These are phyloP conservation scores for Cladosporium sp. DNA, from an alignment of 2,329 filamentous ascomycete genomes.

Conservation along the genomic window DNA sequence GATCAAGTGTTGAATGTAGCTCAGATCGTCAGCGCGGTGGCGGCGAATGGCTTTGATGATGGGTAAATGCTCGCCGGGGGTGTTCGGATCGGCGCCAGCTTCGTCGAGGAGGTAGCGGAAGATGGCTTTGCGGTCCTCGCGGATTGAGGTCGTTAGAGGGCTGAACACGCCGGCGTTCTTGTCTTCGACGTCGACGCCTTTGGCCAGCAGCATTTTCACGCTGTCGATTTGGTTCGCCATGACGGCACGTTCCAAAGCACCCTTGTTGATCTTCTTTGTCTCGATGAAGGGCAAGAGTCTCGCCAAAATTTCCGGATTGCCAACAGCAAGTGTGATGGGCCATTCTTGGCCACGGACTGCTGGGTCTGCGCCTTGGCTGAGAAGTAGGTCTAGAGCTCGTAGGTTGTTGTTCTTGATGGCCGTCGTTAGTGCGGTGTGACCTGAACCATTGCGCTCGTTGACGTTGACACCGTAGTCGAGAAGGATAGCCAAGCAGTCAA, in stretches of 20 bases:
- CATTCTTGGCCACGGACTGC: conserved; percentile 62
- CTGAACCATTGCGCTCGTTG: conserved; percentile 55
- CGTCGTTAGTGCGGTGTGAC: conserved; percentile 59
- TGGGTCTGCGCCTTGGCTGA: conserved; percentile 57
- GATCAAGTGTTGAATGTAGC: conserved; percentile 60
- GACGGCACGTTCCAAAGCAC: conserved; percentile 64
- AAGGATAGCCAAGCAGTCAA: conserved; percentile 56
- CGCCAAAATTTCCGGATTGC: conserved; percentile 55
- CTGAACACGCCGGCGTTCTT: conserved; percentile 70
- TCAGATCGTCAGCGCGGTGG: conserved; percentile 51
- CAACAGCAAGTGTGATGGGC: conserved; percentile 66
- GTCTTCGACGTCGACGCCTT: conserved; percentile 64
- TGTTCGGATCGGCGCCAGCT: conserved; percentile 59
- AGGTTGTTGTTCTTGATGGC: conserved; percentile 57
- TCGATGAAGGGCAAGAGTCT: conserved; percentile 54
- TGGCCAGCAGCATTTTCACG: conserved; percentile 59
- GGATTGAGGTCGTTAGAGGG: conserved; percentile 61
- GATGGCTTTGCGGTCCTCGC: conserved; percentile 58
- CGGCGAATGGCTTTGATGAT: conserved; percentile 65
- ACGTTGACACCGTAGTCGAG: conserved; percentile 56
- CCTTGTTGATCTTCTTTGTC: conserved; percentile 59
- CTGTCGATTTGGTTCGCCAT: conserved; percentile 62
- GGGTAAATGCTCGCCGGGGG: conserved; percentile 65
- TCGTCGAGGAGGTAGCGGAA: conserved; percentile 58
- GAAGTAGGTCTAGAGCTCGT: conserved; percentile 56